Evolutionary conservation across 1,284 basidiomycete species (phyloP).

Genomic region (Ceraceosorus bombacis): DNA sequence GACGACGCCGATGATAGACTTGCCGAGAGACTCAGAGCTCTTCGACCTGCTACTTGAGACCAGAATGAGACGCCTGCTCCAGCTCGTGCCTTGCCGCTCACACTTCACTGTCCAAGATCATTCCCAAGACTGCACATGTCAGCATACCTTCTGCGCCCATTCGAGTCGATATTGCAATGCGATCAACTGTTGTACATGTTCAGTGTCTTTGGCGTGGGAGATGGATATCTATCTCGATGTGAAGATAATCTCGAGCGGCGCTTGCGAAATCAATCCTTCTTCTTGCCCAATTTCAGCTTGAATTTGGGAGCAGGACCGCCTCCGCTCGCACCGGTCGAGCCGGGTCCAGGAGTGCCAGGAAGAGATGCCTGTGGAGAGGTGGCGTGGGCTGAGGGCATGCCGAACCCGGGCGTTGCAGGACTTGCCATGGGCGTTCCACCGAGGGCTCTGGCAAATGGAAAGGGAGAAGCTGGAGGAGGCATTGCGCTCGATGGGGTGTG

Average conservation of each 20-base stretch:
- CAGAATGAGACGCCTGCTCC: not conserved
- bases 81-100: too few relatives aligned
- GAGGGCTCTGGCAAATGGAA: slow-evolving; percentile 1
- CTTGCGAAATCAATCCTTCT: too few relatives aligned
- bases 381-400: not conserved
- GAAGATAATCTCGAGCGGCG: too few relatives aligned
- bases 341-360: not conserved
- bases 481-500: not conserved
- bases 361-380: not conserved
- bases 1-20: slow-evolving; percentile 70
- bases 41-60: slow-evolving; percentile 38
- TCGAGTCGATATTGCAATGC: too few relatives aligned
- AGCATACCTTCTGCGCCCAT: too few relatives aligned
- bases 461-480: not conserved
- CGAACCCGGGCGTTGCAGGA: slow-evolving; percentile 3
- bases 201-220: too few relatives aligned
- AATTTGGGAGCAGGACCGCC: slow-evolving; percentile 7
- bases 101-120: too few relatives aligned
- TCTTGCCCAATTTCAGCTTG: slow-evolving; percentile 7
- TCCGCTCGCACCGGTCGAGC: not conserved
- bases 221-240: too few relatives aligned
- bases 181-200: too few relatives aligned
- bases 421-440: slow-evolving; percentile 6
- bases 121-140: too few relatives aligned
- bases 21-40: slow-evolving; percentile 56